Evolutionary conservation across 345 rosid species (phyloP), one percentile per base, ranked within the genome.

Genomic region (Aethionema arabicum): DNA sequence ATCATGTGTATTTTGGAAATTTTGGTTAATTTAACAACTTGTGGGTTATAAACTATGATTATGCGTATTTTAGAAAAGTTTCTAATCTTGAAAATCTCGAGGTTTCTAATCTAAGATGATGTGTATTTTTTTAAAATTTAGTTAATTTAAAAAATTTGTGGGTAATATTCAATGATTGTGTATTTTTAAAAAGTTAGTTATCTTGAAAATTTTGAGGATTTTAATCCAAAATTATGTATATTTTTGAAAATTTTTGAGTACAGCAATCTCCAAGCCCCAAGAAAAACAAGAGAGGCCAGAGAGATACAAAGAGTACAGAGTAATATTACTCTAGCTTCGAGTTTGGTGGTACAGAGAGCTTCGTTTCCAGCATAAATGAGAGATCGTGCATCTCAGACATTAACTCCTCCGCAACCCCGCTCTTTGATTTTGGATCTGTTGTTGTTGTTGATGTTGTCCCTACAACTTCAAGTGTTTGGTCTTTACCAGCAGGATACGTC

Each of bases 341-440:
- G 62, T 67, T 61, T 45, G 73, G 68, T 11, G 95, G 90, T 11
- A 86, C 32, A 37, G 86, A 77, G 44, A 88, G 88, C 60, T 74
- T 61, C 44, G 66, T 83, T 52, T 79, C 87, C 4, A 84, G 85
- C 95, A 91, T 91, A 73, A 91, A 88, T 8, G 92, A 91, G 49
- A 91, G 88, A 74, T 86, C 96, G 69, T 83, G 96, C 92, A 84
- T 86, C 83, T 83, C 90, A 14, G 88, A 83, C 70, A 88, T 78
- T 47, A 86, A 56, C 33, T 35, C 75, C 71, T 86, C 82, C 13
- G 69, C 74, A 21, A 72, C 75, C 53, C 76, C 72, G 11, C 48
- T 58, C 59, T 79, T 74, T 46, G 85, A 69, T 42, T 56, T 48
- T 7, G 64, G 21, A 45, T 49, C 58, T 53, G 13, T 56, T 38